These are phyloP conservation scores for Curvularia eragrostidis DNA, from an alignment of 2,329 filamentous ascomycete species.

Conservation along the genomic window DNA sequence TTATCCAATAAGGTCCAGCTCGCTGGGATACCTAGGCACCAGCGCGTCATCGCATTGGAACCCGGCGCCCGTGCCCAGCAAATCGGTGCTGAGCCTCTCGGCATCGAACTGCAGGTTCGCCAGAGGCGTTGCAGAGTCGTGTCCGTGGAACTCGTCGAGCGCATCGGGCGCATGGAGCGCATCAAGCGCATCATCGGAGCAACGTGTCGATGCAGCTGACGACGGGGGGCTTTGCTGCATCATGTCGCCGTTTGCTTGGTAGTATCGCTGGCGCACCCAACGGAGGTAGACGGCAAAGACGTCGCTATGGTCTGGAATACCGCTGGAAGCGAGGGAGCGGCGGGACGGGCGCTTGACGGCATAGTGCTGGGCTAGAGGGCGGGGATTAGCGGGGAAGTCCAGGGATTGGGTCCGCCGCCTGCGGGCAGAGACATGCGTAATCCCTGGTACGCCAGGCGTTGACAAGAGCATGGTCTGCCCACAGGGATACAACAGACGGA, in stretches of 20 bases:
- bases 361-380: slow-evolving; percentile 8
- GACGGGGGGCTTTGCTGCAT: slow-evolving; percentile 59
- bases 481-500: not conserved
- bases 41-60: slow-evolving; percentile 8
- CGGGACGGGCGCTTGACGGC: slow-evolving; percentile 16
- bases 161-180: not conserved
- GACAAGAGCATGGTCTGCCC: not conserved
- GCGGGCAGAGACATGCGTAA: not conserved
- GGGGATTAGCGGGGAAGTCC: slow-evolving; percentile 6
- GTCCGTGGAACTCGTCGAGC: not conserved
- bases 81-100: slow-evolving; percentile 2
- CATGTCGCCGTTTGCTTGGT: not conserved
- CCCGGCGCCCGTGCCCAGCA: slow-evolving; percentile 9
- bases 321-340: slow-evolving; percentile 25
- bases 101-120: not conserved
- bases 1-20: slow-evolving; percentile 20
- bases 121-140: not conserved
- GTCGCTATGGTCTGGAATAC: slow-evolving; percentile 32
- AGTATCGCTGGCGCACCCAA: slow-evolving; percentile 29
- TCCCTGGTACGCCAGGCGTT: not conserved
- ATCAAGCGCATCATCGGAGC: not conserved
- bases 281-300: slow-evolving; percentile 33
- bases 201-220: slow-evolving; percentile 86
- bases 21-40: slow-evolving; percentile 4
- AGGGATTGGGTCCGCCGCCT: not conserved